A percentile compares a stretch with the other conserved stretches of the same genome.
Evolutionary conservation across 2,329 filamentous ascomycete species (phyloP).

Genomic region (Claviceps spartinae): DNA sequence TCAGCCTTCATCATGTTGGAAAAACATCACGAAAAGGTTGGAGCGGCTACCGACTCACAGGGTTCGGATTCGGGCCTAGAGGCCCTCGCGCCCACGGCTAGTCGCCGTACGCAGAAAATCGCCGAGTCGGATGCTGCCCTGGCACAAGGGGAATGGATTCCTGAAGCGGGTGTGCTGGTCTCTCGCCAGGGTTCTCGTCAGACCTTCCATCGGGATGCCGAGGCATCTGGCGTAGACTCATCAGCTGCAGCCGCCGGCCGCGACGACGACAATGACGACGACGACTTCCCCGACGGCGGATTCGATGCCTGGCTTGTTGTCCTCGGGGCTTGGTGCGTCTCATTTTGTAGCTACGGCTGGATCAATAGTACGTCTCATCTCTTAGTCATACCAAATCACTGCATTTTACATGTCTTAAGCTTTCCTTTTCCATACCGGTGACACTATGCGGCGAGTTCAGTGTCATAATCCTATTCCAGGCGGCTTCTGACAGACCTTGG

Average conservation of each 20-base stretch:
- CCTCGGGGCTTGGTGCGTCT: constrained; percentile 20
- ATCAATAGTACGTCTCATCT: constrained; percentile 5
- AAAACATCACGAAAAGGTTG: neutral
- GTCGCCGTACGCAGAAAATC: constrained; percentile 3
- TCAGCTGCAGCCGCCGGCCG: neutral
- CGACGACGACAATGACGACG: neutral
- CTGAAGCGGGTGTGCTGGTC: constrained; percentile 1
- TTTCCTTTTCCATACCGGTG: too few relatives aligned
- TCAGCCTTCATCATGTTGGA: neutral
- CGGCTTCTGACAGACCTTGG: neutral
- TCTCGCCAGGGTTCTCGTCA: constrained; percentile 5
- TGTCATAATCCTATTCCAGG: too few relatives aligned
- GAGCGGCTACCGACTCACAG: neutral
- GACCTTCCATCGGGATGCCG: neutral
- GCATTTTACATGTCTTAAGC: neutral
- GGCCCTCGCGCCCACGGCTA: constrained; percentile 1
- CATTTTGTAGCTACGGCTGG: constrained; percentile 24
- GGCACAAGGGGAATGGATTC: constrained; percentile 5
- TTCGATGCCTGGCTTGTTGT: constrained; percentile 21
- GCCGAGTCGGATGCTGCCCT: constrained; percentile 5
- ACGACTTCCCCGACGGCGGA: constrained; percentile 14
- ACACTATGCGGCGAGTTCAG: too few relatives aligned
- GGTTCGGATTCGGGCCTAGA: constrained; percentile 1
- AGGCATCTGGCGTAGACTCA: neutral
- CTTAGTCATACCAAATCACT: neutral